Percentiles rank a stretch among this genome's conserved stretches.
These are phyloP conservation scores for Mycosarcoma maydis DNA, from an alignment of 1,284 basidiomycete species.

Conservation along the genomic window DNA sequence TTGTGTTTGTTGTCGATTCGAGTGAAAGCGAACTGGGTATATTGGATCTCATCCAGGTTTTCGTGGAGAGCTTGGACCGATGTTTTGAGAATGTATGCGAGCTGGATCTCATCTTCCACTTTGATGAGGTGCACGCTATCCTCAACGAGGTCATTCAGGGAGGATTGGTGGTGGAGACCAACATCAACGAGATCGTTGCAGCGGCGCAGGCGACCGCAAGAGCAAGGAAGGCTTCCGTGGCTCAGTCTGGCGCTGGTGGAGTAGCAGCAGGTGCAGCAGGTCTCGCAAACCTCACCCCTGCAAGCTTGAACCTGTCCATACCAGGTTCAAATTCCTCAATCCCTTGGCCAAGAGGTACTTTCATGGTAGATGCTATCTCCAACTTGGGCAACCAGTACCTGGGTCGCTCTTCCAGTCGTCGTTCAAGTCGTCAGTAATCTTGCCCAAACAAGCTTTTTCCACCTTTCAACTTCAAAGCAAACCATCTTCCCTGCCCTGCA, in stretches of 20 bases:
- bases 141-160: conserved; percentile 95
- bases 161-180: conserved; percentile 96
- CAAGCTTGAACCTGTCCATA: conserved; percentile 19
- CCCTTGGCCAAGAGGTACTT: conserved; percentile 44
- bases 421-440: background rate
- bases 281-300: conserved; percentile 20
- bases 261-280: conserved; percentile 7
- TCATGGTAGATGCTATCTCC: conserved; percentile 43
- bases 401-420: conserved; percentile 27
- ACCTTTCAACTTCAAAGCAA: too few species aligned
- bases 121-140: conserved; percentile 96
- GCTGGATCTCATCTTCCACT: conserved; percentile 97
- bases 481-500: background rate
- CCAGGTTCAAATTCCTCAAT: conserved; percentile 19
- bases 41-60: conserved; percentile 97
- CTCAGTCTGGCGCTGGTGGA: conserved; percentile 12
- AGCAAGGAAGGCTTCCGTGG: conserved; percentile 29
- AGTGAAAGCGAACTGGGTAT: conserved; percentile 96
- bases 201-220: conserved; percentile 65
- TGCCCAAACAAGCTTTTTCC: background rate
- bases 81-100: conserved; percentile 99
- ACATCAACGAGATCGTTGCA: conserved; percentile 86
- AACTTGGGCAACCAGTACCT: conserved; percentile 46
- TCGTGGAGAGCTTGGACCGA: conserved; percentile 94
- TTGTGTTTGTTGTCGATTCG: conserved; percentile 94